Evolutionary conservation across 306 rosid genomes (phyloP).

Genomic region (Dalbergia cultrata): DNA sequence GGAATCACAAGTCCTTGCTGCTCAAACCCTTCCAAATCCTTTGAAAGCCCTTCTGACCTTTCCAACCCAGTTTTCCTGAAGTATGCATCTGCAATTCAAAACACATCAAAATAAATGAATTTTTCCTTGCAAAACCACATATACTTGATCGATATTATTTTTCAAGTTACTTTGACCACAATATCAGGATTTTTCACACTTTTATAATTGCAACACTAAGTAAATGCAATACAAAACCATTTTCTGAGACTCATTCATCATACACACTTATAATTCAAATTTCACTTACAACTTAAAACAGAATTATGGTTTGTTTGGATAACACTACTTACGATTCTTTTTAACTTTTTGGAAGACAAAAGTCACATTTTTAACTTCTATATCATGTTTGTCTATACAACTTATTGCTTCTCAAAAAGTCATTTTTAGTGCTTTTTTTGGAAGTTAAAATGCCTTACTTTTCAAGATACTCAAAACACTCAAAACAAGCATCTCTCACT

Average conservation of each 20-base stretch:
- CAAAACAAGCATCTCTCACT: too few relatives aligned
- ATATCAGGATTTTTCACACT: background rate
- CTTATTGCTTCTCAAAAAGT: too few relatives aligned
- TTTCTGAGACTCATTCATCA: background rate
- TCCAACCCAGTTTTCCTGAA: conserved; percentile 90
- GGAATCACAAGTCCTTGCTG: conserved; percentile 69
- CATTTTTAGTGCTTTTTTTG: too few relatives aligned
- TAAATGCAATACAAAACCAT: background rate
- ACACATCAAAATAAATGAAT: background rate
- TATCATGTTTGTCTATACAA: too few relatives aligned
- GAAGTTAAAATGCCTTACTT: too few relatives aligned
- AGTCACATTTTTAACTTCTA: too few relatives aligned
- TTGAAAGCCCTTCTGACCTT: conserved; percentile 66
- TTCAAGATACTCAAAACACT: too few relatives aligned
- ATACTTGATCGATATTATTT: background rate
- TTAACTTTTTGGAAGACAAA: too few relatives aligned
- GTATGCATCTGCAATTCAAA: conserved; percentile 65
- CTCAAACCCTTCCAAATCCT: conserved; percentile 77
- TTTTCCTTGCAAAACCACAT: background rate
- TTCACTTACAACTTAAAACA: too few relatives aligned
- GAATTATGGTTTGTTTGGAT: too few relatives aligned
- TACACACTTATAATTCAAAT: too few relatives aligned
- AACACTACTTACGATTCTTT: too few relatives aligned
- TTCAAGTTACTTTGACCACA: background rate
- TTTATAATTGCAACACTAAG: background rate